Evolutionary conservation across 2,329 filamentous ascomycete genomes (phyloP), one percentile per base, ranked within the genome.

Genomic region (Huntiella omanensis): DNA sequence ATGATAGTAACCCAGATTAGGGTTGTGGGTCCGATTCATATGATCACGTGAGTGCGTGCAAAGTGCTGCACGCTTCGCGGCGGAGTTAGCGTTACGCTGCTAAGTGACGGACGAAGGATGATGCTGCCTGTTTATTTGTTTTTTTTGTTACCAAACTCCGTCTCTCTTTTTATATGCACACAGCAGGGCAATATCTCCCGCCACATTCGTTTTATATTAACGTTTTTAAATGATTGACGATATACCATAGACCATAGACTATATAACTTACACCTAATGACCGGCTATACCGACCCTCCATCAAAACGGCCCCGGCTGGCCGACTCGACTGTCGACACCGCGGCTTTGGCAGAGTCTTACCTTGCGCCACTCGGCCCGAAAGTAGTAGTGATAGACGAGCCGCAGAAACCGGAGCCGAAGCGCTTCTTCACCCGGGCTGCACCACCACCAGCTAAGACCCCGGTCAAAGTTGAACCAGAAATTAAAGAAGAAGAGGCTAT

Each of bases 21-120:
- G 40, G 33, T 43, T 39, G 5, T 19, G 12, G 17, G n/a, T 1
- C 22, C 16, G 16, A n/a, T 28, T 33, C 11, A 32, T 13, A n/a
- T 1, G 4, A n/a, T 12, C 48, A 49, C 32, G 40, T 49, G 48
- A 49, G 35, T 10, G 5, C 48, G 48, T 37, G 48, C 40, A 46
- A 44, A 49, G 48, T 49, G 40, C 35, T 12, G 39, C 48, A 13
- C 48, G 48, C 22, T 28, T 28, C 22, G 22, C 22, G 22, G 22
- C 22, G 22, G 22, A 28, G 22, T 28, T 28, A 28, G 22, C 8
- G 22, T 28, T 28, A 28, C 8, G 22, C 22, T 28, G 22, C 22
- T 28, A 28, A 28, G 22, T 28, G 22, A 28, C 22, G 22, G 22
- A 28, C 22, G 22, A 28, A 28, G 22, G 22, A 28, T 7, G 22